These are phyloP conservation scores for Dendrobium huoshanense DNA, from an alignment of 106 monocot genomes.

Conservation along the genomic window DNA sequence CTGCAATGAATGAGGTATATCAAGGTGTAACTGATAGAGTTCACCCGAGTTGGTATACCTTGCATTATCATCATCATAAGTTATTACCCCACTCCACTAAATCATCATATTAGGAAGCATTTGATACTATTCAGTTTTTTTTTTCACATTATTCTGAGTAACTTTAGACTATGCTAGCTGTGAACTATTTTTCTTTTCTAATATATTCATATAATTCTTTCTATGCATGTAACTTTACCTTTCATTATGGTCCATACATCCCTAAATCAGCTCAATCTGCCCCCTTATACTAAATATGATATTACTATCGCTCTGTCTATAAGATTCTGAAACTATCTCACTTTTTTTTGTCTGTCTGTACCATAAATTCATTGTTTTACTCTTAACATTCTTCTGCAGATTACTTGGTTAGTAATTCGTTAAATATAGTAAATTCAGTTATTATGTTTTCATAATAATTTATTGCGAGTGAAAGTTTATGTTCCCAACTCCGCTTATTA, in stretches of 20 bases:
- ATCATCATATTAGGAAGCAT: not conserved
- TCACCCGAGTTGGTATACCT: not conserved
- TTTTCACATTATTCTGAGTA: not conserved
- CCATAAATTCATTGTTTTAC: too few species aligned
- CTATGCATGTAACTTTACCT: not conserved
- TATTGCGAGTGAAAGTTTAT: too few species aligned
- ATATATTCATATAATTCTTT: not conserved
- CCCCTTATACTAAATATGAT: too few species aligned
- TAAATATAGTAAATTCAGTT: too few species aligned
- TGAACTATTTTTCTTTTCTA: not conserved
- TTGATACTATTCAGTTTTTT: not conserved
- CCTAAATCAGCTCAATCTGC: not conserved
- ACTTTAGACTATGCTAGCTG: not conserved
- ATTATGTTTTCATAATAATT: too few species aligned
- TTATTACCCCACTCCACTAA: not conserved
- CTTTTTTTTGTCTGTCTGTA: not conserved
- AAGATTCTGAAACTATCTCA: not conserved
- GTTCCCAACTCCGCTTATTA: too few species aligned
- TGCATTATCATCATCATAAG: not conserved
- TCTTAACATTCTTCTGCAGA: too few species aligned
- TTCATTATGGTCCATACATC: not conserved
- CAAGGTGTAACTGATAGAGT: not conserved
- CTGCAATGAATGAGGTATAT: conserved; percentile 93
- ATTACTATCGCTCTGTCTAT: not conserved
- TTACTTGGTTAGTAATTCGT: too few species aligned